These are phyloP conservation scores for Sideroxylon spinosum DNA, from an alignment of 179 eudicot species.

Conservation along the genomic window DNA sequence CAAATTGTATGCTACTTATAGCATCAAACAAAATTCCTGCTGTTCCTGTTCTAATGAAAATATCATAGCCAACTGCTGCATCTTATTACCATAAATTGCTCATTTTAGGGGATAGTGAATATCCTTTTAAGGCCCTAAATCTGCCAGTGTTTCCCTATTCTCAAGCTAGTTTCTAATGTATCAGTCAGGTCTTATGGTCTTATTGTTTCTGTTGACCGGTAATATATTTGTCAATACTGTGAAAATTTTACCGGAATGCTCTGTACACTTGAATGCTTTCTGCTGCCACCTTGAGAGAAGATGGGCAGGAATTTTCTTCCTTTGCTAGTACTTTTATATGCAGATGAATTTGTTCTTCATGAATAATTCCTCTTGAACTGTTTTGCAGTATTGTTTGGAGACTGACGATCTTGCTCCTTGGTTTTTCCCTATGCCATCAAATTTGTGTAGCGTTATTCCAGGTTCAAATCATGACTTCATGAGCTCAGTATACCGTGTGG, in stretches of 20 bases:
- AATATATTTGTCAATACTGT: no score
- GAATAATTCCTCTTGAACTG: not conserved
- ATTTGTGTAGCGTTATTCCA: constrained; percentile 51
- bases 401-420: constrained; percentile 66
- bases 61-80: not conserved
- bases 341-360: not conserved
- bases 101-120: not conserved
- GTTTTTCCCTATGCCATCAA: constrained; percentile 77
- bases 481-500: constrained; percentile 56
- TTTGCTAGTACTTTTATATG: not conserved
- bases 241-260: no score
- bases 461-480: constrained; percentile 87
- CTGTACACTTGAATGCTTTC: not conserved
- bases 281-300: no score
- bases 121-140: not conserved
- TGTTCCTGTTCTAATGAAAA: not conserved
- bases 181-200: no score
- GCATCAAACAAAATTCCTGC: no score
- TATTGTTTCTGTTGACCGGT: no score
- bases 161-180: no score
- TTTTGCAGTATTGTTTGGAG: constrained; percentile 46
- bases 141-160: not conserved
- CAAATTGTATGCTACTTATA: no score
- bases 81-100: not conserved
- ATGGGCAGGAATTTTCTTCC: not conserved